Base-by-base conservation (phyloP, 1,284 basidiomycete genomes). In the Irpex sp. region DNA sequence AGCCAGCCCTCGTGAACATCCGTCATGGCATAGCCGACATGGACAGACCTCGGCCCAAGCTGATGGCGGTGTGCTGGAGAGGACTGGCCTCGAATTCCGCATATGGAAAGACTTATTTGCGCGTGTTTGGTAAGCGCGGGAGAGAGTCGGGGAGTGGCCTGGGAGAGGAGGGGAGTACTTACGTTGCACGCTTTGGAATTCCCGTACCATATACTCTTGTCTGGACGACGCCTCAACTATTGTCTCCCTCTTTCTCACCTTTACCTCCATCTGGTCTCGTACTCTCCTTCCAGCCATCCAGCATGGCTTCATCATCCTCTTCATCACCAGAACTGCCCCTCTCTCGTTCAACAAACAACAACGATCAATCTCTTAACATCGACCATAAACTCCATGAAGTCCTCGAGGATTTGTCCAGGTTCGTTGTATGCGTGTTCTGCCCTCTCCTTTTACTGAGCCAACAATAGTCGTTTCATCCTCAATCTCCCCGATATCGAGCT, bases 401-500 rank as follows among this genome's bases (percentile, higher is more conserved):
- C 57, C 83, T 96, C 58, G 94, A 96, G 73, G 94, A 96, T 77
- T 83, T 96, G 35, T 92, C 91, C 66, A 94, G 91, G 88, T 90
- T 23, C 52, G 76, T 47, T 19, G n/a, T 56, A 48, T 48, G 62
- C 51, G 61, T 49, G 18, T 45, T 48, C 51, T 58, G 60, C 48
- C 59, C 57, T 57, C 51, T 56, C 60, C 66, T 48, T 66, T 16
- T 58, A 58, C 19, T 59, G 62, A 53, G 53, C 37, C 19, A 58
- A n/a, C 49, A 21, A 14, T 66, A 94, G 92, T 74, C 92, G 97
- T 56, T 99, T 99, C 75, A 93, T 99, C 68, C 83, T 98, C 67
- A 99, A 99, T 75, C 84, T 99, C 58, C 97, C 97, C 5, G 89
- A 93, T 65, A 91, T 94, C 70, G 97, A 99, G 77, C 85, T 96